A percentile compares a stretch with the other conserved stretches of the same genome.
Evolutionary conservation across 306 rosid genomes (phyloP).

Genomic region (Rosa chinensis): DNA sequence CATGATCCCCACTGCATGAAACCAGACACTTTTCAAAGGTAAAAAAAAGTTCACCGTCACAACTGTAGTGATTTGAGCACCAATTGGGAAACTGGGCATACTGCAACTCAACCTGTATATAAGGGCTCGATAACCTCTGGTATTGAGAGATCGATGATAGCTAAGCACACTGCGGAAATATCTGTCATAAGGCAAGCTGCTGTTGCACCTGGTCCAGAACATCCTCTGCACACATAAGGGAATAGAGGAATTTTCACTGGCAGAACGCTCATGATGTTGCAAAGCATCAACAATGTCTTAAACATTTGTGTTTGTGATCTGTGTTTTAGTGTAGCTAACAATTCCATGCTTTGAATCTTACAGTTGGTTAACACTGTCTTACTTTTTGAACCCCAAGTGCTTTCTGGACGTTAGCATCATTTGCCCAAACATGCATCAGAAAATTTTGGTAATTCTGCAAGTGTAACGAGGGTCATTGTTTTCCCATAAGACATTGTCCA

Average conservation of each 20-base stretch:
- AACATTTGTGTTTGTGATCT: neutral
- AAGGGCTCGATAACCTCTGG: slow-evolving; percentile 42
- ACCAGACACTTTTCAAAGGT: neutral
- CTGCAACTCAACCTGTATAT: slow-evolving; percentile 41
- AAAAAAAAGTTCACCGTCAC: too few species aligned
- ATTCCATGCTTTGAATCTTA: neutral
- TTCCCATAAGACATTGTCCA: neutral
- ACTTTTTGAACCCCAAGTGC: slow-evolving; percentile 27
- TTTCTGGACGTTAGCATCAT: slow-evolving; percentile 20
- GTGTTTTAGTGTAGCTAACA: neutral
- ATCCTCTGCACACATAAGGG: slow-evolving; percentile 5
- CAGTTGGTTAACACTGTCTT: neutral
- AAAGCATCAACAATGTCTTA: neutral
- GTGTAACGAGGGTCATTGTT: neutral
- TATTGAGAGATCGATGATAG: slow-evolving; percentile 40
- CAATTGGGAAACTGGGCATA: neutral
- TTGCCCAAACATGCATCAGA: slow-evolving; percentile 30
- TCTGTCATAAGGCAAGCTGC: neutral
- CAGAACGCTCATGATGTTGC: neutral
- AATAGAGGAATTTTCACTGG: neutral
- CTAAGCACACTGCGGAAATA: slow-evolving; percentile 22
- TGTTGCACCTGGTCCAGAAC: slow-evolving; percentile 29
- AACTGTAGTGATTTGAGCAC: neutral
- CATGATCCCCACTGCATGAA: slow-evolving; percentile 55
- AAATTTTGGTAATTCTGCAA: slow-evolving; percentile 22